Evolutionary conservation across 2,329 filamentous ascomycete species (phyloP), one percentile per base, ranked within the genome.

Genomic region (Pseudovirgaria hyperparasitica): DNA sequence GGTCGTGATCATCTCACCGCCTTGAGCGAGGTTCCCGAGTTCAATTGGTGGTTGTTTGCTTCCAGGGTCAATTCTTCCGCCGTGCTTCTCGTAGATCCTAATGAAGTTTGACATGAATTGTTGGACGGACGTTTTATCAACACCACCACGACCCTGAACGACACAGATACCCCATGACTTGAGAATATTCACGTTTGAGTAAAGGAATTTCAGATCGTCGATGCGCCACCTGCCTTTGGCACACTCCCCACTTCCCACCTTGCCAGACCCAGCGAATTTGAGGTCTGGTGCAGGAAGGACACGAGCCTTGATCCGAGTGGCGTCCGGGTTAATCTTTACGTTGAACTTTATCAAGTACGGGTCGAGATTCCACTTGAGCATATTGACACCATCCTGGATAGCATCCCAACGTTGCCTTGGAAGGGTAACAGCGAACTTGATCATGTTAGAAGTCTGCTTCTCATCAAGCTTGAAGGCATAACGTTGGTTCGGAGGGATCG

Each of bases 361-460:
- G 38, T 98, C 90, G 0, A 65, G 46, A 1, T 43, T 38, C 72
- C 82, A 90, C 7, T 72, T 59, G 0, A 87, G 63, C 37, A 78
- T 67, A 0, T 57, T 46, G 6, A 93, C 69, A 10, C 79, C 79
- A 4, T 67, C 50, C 25, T 73, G 57, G 39, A 96, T 85, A 12
- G 79, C 71, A 0, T 49, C 41, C 38, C 72, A 69, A n/a, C 90
- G 80, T 16, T 73, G 50, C 0, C 51, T 48, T 0, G 90, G 90
- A 1, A 76, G 68, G 5, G 79, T 82, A 4, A 93, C 87, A 0
- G 87, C 86, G 42, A 87, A 84, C 52, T 80, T 87, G 60, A 98
- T 94, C 90, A 98, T 98, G 5, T 67, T 57, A 0, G 76, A 60
- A 0, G 87, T 94, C 57, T 92, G 65, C 0, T 46, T 43, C 29